Evolutionary conservation across 192 early-diverging fungal genomes (phyloP).

Genomic region (Podila epigama): DNA sequence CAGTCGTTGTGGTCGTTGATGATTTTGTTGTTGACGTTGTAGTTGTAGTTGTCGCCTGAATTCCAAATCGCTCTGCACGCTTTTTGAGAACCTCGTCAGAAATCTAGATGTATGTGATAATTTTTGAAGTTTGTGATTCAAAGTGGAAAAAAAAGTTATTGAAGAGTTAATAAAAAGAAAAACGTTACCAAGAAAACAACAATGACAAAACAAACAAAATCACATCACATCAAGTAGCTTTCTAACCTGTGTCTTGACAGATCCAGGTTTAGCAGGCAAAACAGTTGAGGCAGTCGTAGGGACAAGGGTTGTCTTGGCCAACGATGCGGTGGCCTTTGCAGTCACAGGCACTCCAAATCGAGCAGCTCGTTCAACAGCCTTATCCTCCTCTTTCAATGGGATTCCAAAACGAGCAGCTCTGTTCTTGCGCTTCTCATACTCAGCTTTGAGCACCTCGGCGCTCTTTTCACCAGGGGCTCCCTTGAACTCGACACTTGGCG

Average conservation of each 20-base stretch:
- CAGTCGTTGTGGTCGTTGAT: neutral
- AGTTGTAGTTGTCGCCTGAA: conserved; percentile 14
- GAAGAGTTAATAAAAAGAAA: neutral
- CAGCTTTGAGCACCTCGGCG: conserved; percentile 29
- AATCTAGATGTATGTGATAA: neutral
- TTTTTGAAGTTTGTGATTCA: neutral
- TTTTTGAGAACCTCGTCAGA: conserved; percentile 61
- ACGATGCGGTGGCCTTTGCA: conserved; percentile 10
- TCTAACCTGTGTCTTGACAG: conserved; percentile 21
- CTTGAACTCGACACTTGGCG: conserved; percentile 12
- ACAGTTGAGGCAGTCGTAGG: neutral
- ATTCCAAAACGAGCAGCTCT: conserved; percentile 58
- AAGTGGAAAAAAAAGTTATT: neutral
- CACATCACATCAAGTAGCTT: too few species aligned
- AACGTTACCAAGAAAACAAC: too few species aligned
- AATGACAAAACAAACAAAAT: too few species aligned
- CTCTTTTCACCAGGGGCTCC: conserved; percentile 4
- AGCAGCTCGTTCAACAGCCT: conserved; percentile 58
- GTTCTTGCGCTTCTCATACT: conserved; percentile 55
- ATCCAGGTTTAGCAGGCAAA: conserved; percentile 19
- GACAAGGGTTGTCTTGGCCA: conserved; percentile 9
- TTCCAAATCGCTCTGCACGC: conserved; percentile 61
- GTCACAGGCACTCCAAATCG: conserved; percentile 59
- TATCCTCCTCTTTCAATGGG: conserved; percentile 55
- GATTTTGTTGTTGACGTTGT: neutral